phyloP scores from a whole-genome alignment of 2,329 filamentous ascomycete species.

The Fusarium neocosmosporiellum region DNA sequence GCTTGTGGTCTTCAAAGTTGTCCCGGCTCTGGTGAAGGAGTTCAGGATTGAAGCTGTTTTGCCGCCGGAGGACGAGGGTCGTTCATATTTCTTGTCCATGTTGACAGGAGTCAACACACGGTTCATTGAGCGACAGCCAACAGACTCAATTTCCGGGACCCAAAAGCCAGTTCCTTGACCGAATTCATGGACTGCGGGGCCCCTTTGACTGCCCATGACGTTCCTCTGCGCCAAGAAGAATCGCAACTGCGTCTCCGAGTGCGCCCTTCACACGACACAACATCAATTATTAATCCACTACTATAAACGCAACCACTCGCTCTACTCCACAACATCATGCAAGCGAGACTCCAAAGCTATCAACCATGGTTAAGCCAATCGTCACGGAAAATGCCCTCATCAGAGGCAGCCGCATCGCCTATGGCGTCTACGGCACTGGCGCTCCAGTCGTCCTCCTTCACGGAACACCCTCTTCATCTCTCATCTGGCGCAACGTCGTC shows the following conservation, averaged over 20 bases:
- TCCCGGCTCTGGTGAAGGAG: constrained; percentile 54
- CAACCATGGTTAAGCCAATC: constrained; percentile 32
- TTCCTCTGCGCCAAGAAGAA: background rate
- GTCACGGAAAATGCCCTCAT: constrained; percentile 44
- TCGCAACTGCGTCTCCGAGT: background rate
- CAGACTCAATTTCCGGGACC: fast-evolving
- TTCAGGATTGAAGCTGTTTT: constrained; percentile 57
- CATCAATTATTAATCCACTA: constrained; percentile 21
- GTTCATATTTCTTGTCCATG: constrained; percentile 65
- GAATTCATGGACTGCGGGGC: too few relatives aligned
- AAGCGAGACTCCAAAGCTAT: background rate
- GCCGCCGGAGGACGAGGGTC: constrained; percentile 53
- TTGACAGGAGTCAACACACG: constrained; percentile 58
- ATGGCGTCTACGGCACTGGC: constrained; percentile 43
- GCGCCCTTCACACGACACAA: constrained; percentile 36
- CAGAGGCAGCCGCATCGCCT: constrained; percentile 41
- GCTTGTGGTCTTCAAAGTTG: constrained; percentile 58
- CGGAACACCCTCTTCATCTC: constrained; percentile 49
- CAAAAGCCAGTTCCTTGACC: fast-evolving
- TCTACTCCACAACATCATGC: fast-evolving
- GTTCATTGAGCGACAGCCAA: constrained; percentile 45
- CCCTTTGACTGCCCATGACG: background rate
- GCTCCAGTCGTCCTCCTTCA: constrained; percentile 47
- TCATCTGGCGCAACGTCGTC: constrained; percentile 48
- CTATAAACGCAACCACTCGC: constrained; percentile 8